Base-by-base conservation (phyloP, 23 red algal species). In the Gracilaria gracilis region DNA sequence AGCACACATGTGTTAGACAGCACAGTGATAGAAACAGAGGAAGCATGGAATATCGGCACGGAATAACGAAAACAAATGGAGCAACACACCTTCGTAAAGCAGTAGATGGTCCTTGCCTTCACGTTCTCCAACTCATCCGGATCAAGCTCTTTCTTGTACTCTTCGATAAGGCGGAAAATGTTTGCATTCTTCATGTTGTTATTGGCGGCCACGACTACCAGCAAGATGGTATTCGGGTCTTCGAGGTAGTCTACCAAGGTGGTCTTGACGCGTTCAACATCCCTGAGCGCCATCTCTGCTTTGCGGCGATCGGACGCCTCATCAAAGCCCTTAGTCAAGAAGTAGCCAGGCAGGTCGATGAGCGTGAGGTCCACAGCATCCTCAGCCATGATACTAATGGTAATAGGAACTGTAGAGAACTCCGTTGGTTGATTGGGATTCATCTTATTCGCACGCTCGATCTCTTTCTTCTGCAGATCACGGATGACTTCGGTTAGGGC, bases 61-160 rank as follows among this genome's bases (percentile, higher is more conserved):
- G n/a, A n/a, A n/a, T n/a, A n/a, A n/a, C n/a, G n/a, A n/a, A n/a
- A n/a, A n/a, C n/a, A n/a, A n/a, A n/a, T n/a, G n/a, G n/a, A n/a
- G n/a, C 5, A 46, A 83, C 79, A 25, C 61, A 83, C 79, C 79
- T 83, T 83, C 0, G 79, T 83, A 7, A 83, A 83, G 36, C 79
- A 83, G 25, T 83, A 83, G 27, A 83, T 83, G 25, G 35, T 83
- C 14, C 79, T 51, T 9, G 79, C 79, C 12, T 38, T 48, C 12
- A 83, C 32, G 12, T 8, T 20, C 9, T 49, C 37, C 34, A 17
- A 11, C 50, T 61, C 54, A 61, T 31, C 50, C 29, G 61, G 23
- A 61, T n/a, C 24, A n/a, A 83, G 79, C 9, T 57, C 29, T 61
- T 61, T 36, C 48, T 58, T 31, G 32, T 61, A 59, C 51, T 83